Evolutionary conservation across 768 basidiomycete genomes (phyloP).

Genomic region (Pisolithus orientalis): DNA sequence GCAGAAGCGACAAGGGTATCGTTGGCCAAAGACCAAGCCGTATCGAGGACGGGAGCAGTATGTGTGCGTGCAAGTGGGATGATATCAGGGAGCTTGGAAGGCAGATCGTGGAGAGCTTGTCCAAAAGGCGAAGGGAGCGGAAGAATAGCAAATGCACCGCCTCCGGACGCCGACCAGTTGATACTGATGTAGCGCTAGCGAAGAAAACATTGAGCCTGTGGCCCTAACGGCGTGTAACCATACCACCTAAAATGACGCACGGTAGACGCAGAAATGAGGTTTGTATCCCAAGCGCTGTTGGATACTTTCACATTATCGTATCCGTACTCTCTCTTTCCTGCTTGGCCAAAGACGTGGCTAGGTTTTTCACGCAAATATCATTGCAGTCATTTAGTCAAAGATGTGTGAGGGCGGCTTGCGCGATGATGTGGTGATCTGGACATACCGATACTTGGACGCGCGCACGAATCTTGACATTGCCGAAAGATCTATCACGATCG

Average conservation of each 20-base stretch:
- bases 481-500: not conserved
- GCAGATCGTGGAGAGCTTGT: conserved; percentile 44
- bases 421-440: conserved; percentile 2
- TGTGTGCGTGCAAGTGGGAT: conserved; percentile 88
- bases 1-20: conserved; percentile 87
- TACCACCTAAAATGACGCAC: conserved; percentile 31
- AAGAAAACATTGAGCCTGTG: not conserved
- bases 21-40: conserved; percentile 93
- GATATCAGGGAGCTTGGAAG: conserved; percentile 83
- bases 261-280: conserved; percentile 78
- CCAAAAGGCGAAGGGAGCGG: conserved; percentile 75
- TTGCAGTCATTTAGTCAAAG: conserved; percentile 4
- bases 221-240: not conserved
- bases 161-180: conserved; percentile 92
- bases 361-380: not conserved
- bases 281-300: conserved; percentile 94
- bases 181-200: conserved; percentile 76
- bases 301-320: conserved; percentile 83
- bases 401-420: not conserved
- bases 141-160: conserved; percentile 91
- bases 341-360: conserved; percentile 90
- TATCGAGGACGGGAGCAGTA: conserved; percentile 84
- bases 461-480: conserved; percentile 83
- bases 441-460: conserved; percentile 80
- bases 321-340: conserved; percentile 77